Evolutionary conservation across 2,329 filamentous ascomycete species (phyloP), one percentile per base, ranked within the genome.

Genomic region (Xylariomycetidae sp.): DNA sequence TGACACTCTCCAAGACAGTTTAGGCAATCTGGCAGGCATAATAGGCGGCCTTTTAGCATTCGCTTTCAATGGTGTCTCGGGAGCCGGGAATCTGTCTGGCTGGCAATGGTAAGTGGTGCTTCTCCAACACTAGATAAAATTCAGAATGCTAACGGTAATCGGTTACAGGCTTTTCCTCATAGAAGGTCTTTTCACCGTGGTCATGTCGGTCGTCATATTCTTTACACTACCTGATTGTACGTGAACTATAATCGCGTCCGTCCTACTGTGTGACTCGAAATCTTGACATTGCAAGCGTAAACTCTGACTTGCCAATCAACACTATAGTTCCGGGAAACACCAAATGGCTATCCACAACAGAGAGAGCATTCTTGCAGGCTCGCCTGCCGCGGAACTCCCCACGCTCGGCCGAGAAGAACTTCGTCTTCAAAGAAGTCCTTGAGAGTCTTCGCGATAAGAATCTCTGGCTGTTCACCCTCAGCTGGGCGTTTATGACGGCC

Each of bases 21-120:
- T 64, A 6, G 62, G 63, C 19, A 67, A 66, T 27, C 42, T 64
- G 11, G 60, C 59, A 1, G 55, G 56, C 2, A 56, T 69, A 3
- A 53, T 69, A 18, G 58, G 64, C 35, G 63, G 62, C 4, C 34
- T 69, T 8, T 50, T 70, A 6, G 64, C 66, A 1, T 70, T 60
- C 42, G 64, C 53, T 0, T 69, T 69, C 40, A 56, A 68, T 36
- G 50, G 48, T 8, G 58, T 58, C 2, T 61, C 58, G 13, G 59
- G 58, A 1, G 44, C 55, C 10, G 41, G 45, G 5, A 61, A 62
- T 0, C 50, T 63, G 0, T 61, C 58, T 4, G 56, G 54, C 1
- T 59, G 56, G 55, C 48, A 58, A 40, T 57, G 54, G 54, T 54
- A 34, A 23, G 20, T 23, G n/a, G 20, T n/a, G n/a, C n/a, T n/a